Conservation (phyloP, 345 rosid genomes). For the Camelina laxa region DNA sequence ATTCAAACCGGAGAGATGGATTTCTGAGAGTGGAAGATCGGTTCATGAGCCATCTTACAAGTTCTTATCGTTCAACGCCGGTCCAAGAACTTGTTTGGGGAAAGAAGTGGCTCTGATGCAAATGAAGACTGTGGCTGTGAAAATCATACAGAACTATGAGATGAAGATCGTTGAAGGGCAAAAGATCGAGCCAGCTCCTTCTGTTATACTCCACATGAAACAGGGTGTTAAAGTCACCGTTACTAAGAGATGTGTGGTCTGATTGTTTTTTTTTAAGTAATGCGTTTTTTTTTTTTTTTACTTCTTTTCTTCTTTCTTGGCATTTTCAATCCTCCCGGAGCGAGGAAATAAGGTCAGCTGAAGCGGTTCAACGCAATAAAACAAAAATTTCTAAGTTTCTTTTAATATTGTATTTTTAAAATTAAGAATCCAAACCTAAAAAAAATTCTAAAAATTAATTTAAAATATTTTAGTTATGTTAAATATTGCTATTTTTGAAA, state of each 20-base stretch:
- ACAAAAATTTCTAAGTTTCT: not conserved
- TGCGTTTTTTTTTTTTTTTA: slow-evolving; percentile 1
- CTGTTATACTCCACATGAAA: slow-evolving; percentile 41
- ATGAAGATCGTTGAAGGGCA: slow-evolving; percentile 34
- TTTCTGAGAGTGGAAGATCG: slow-evolving; percentile 36
- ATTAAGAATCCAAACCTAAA: too few species aligned
- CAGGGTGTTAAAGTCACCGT: slow-evolving; percentile 39
- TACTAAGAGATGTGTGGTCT: slow-evolving; percentile 34
- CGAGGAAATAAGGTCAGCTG: not conserved
- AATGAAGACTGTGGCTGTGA: slow-evolving; percentile 38
- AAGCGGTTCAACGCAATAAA: not conserved
- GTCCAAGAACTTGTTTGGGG: slow-evolving; percentile 47
- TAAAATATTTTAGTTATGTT: too few species aligned
- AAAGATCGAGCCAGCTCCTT: slow-evolving; percentile 35
- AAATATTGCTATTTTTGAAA: too few species aligned
- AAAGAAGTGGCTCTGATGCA: slow-evolving; percentile 44
- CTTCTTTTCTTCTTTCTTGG: too few species aligned
- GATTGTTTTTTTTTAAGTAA: not conserved
- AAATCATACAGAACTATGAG: slow-evolving; percentile 36
- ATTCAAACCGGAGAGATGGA: slow-evolving; percentile 49
- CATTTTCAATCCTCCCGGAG: not conserved
- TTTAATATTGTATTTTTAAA: too few species aligned
- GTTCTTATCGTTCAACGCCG: slow-evolving; percentile 46
- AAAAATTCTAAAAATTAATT: too few species aligned
- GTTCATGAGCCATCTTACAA: slow-evolving; percentile 47